Conservation (phyloP, 2,329 filamentous ascomycete genomes). For the Huntiella savannae region DNA sequence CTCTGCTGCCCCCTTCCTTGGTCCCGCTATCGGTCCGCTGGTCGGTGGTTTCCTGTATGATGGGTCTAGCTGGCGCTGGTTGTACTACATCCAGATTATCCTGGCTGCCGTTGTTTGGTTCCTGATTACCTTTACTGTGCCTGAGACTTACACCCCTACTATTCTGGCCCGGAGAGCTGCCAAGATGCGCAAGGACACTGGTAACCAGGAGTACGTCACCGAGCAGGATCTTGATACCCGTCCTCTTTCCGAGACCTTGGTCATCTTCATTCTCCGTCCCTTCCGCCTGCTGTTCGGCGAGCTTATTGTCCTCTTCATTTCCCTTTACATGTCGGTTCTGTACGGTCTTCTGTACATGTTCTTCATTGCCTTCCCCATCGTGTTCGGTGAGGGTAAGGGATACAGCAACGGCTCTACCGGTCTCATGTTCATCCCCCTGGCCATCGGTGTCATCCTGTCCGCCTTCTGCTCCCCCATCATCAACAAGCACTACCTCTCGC, state of each 20-base stretch:
- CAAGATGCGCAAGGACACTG: conserved; percentile 51
- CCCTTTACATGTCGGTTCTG: conserved; percentile 69
- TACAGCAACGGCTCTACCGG: conserved; percentile 57
- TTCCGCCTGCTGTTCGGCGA: conserved; percentile 74
- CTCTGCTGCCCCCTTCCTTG: conserved; percentile 64
- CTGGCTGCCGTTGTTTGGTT: conserved; percentile 49
- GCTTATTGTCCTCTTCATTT: conserved; percentile 68
- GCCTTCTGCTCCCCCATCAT: conserved; percentile 51
- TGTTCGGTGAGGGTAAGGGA: conserved; percentile 65
- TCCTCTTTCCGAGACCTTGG: conserved; percentile 47
- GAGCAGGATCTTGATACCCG: conserved; percentile 62
- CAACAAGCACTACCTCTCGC: conserved; percentile 60
- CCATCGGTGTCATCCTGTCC: conserved; percentile 47
- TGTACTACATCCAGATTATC: conserved; percentile 78
- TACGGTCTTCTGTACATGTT: conserved; percentile 63
- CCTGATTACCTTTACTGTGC: conserved; percentile 71
- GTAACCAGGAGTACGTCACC: conserved; percentile 50
- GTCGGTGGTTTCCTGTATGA: conserved; percentile 60
- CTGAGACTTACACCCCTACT: conserved; percentile 71
- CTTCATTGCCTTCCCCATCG: conserved; percentile 48
- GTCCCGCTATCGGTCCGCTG: conserved; percentile 59
- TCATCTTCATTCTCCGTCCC: conserved; percentile 59
- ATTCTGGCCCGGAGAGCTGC: conserved; percentile 52
- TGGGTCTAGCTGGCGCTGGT: conserved; percentile 56
- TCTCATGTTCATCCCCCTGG: conserved; percentile 73